These are phyloP conservation scores for Dentiscutata heterogama DNA, from an alignment of 371 early-diverging fungal genomes.

Conservation along the genomic window DNA sequence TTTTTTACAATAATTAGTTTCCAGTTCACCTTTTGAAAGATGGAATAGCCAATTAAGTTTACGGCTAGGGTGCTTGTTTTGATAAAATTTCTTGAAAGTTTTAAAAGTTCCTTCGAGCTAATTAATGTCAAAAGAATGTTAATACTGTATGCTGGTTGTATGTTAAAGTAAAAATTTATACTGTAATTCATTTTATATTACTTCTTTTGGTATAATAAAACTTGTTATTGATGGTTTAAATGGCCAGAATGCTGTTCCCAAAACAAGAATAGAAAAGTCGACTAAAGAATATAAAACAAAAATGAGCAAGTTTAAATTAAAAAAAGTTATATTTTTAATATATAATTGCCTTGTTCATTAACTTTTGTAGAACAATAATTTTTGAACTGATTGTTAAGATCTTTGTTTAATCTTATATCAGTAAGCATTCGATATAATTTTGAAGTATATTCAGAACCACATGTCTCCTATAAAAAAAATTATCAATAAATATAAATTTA, in stretches of 20 bases:
- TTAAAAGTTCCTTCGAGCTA: constrained; percentile 80
- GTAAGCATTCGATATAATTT: constrained; percentile 94
- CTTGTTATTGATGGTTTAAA: constrained; percentile 77
- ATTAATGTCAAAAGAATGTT: not conserved
- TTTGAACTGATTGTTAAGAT: constrained; percentile 79
- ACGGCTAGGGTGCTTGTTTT: constrained; percentile 83
- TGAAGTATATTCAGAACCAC: constrained; percentile 92
- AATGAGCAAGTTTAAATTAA: no score
- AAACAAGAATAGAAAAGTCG: constrained; percentile 75
- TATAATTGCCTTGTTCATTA: not conserved
- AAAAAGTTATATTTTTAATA: no score
- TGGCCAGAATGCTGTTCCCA: constrained; percentile 94
- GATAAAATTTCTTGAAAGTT: constrained; percentile 86
- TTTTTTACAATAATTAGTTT: constrained; percentile 80
- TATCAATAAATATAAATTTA: constrained; percentile 49
- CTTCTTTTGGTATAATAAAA: constrained; percentile 87
- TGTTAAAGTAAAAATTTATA: not conserved
- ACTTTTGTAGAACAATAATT: constrained; percentile 48
- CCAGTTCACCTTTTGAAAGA: constrained; percentile 88
- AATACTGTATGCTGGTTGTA: not conserved
- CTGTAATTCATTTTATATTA: constrained; percentile 47
- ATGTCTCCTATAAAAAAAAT: constrained; percentile 73
- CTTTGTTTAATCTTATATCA: constrained; percentile 88
- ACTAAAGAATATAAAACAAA: not conserved
- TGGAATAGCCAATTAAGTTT: constrained; percentile 95